Percentiles rank a stretch among this genome's conserved stretches.
Conservation (phyloP, 768 basidiomycete genomes). For the Strobilomyces confusus region DNA sequence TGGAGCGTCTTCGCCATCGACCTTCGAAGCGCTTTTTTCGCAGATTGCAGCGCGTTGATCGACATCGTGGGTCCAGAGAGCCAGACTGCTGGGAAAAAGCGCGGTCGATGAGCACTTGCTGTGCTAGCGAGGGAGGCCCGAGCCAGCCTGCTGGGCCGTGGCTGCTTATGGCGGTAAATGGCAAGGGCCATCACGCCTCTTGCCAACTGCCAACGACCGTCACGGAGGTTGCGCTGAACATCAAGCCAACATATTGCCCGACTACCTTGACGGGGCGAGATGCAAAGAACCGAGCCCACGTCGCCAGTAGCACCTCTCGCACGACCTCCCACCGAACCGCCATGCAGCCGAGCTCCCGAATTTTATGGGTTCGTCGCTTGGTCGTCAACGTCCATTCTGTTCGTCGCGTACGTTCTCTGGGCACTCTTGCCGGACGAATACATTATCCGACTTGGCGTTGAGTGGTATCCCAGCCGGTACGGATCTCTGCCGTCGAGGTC, state of each 20-base stretch:
- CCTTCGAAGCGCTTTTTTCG: conserved; percentile 58
- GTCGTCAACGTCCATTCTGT: conserved; percentile 71
- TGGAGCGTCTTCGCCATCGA: conserved; percentile 43
- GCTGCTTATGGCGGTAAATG: too few relatives aligned
- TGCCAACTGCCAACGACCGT: conserved; percentile 2
- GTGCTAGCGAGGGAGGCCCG: too few relatives aligned
- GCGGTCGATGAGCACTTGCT: background rate
- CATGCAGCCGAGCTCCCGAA: conserved; percentile 69
- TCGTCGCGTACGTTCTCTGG: conserved; percentile 73
- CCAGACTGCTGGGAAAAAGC: background rate
- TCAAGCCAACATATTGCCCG: background rate
- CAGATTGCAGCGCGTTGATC: conserved; percentile 25
- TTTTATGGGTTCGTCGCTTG: conserved; percentile 90
- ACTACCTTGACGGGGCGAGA: conserved; percentile 7
- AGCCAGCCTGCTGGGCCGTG: too few relatives aligned
- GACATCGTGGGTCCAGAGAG: conserved; percentile 19
- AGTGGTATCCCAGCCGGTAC: conserved; percentile 88
- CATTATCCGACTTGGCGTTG: conserved; percentile 61
- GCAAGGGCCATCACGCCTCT: too few relatives aligned
- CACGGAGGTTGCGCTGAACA: conserved; percentile 24
- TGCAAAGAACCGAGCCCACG: conserved; percentile 31
- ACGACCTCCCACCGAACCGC: conserved; percentile 36
- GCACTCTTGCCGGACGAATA: conserved; percentile 71
- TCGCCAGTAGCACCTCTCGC: conserved; percentile 45
- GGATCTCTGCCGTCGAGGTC: background rate